Evolutionary conservation across 1,284 basidiomycete genomes (phyloP).

Genomic region (Gymnopus androsaceus): DNA sequence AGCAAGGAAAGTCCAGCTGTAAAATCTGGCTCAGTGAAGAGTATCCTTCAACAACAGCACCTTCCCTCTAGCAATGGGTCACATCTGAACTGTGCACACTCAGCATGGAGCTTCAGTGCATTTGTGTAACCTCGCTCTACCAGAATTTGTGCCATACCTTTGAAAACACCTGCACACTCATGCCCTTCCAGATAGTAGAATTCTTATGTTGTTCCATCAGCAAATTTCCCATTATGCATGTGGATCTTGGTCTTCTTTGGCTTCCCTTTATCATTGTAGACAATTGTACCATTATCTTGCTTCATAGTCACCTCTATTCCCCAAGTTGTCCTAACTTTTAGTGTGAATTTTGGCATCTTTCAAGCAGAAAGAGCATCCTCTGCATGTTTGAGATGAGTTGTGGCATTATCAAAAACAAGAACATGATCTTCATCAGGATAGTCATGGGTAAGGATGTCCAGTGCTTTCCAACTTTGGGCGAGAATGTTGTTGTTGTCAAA

Average conservation of each 20-base stretch:
- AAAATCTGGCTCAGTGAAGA: too few relatives aligned
- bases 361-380: too few relatives aligned
- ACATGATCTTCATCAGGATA: too few relatives aligned
- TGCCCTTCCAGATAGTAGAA: background rate
- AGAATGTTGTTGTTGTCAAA: constrained; percentile 34
- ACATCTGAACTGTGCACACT: constrained; percentile 23
- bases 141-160: constrained; percentile 31
- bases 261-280: constrained; percentile 9
- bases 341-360: too few relatives aligned
- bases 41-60: too few relatives aligned
- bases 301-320: constrained; percentile 3
- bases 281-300: background rate
- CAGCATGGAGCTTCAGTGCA: constrained; percentile 32
- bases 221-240: constrained; percentile 17
- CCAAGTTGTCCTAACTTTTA: constrained; percentile 10
- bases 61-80: too few relatives aligned
- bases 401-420: too few relatives aligned
- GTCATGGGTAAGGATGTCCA: constrained; percentile 34
- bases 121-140: constrained; percentile 34
- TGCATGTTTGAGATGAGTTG: too few relatives aligned
- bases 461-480: constrained; percentile 28
- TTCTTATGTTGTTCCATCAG: constrained; percentile 22
- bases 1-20: too few relatives aligned
- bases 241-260: too few relatives aligned
- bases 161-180: constrained; percentile 25